Conservation (phyloP, 2,329 filamentous ascomycete genomes). For the Talaromyces albobiverticillius region DNA sequence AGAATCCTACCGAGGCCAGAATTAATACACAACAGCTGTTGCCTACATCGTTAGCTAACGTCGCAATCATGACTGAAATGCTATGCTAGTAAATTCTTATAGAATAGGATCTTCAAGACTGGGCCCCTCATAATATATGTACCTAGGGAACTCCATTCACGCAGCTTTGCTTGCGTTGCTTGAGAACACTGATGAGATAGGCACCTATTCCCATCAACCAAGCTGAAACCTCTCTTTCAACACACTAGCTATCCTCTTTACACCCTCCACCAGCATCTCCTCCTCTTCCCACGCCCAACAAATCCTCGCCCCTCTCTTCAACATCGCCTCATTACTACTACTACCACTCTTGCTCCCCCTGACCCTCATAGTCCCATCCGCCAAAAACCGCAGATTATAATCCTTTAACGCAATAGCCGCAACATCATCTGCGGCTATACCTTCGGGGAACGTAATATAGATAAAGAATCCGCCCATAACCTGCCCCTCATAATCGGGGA, state of each 20-base stretch:
- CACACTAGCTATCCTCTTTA: not conserved
- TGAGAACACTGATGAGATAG: too few species aligned
- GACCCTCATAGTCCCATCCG: not conserved
- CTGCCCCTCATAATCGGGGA: not conserved
- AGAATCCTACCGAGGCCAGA: too few species aligned
- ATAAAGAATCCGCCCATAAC: not conserved
- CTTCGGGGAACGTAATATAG: not conserved
- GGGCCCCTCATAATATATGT: too few species aligned
- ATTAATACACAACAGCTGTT: too few species aligned
- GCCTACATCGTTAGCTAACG: too few species aligned
- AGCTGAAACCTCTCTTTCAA: not conserved
- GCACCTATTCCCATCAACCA: not conserved
- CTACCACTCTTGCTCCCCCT: not conserved
- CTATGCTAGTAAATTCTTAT: too few species aligned
- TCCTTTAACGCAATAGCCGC: not conserved
- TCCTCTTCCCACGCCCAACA: conserved; percentile 4
- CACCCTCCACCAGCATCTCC: not conserved
- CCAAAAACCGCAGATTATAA: not conserved
- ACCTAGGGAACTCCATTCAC: too few species aligned
- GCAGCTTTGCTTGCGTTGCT: too few species aligned
- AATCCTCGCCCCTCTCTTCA: not conserved
- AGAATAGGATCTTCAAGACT: too few species aligned
- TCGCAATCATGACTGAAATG: too few species aligned
- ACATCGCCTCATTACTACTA: not conserved
- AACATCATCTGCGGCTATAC: not conserved